phyloP scores from a whole-genome alignment of 345 rosid genomes.

The Gossypium australe region DNA sequence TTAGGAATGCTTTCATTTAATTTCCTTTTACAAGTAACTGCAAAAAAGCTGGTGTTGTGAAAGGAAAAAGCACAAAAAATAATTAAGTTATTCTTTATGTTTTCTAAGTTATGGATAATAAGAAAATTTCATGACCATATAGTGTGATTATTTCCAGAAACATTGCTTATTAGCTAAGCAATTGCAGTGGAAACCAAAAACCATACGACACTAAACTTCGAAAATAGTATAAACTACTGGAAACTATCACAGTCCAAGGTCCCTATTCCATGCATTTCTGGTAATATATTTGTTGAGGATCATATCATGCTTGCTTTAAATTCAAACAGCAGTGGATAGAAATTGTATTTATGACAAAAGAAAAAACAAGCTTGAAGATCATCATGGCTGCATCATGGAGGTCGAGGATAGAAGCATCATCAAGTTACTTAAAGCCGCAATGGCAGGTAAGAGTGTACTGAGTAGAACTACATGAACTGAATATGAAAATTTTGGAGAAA shows the following conservation, averaged over 20 bases:
- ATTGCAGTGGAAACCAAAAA: neutral
- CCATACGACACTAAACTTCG: neutral
- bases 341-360: neutral
- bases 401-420: neutral
- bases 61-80: neutral
- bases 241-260: neutral
- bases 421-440: neutral
- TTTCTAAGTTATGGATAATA: slow-evolving; percentile 19
- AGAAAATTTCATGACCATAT: neutral
- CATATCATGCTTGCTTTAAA: slow-evolving; percentile 14
- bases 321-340: slow-evolving; percentile 12
- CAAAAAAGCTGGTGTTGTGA: slow-evolving; percentile 12
- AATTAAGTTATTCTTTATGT: slow-evolving; percentile 28
- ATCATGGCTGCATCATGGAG: slow-evolving; percentile 11
- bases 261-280: neutral
- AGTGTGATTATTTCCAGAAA: neutral
- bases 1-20: slow-evolving; percentile 22
- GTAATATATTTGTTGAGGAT: neutral
- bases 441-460: neutral
- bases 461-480: slow-evolving; percentile 9
- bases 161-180: neutral
- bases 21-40: slow-evolving; percentile 13
- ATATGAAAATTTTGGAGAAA: slow-evolving; percentile 4
- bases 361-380: slow-evolving; percentile 9
- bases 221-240: neutral